Percentiles rank a stretch among this genome's conserved stretches.
phyloP scores from a whole-genome alignment of 2,329 filamentous ascomycete species.

The Emergomyces africanus region DNA sequence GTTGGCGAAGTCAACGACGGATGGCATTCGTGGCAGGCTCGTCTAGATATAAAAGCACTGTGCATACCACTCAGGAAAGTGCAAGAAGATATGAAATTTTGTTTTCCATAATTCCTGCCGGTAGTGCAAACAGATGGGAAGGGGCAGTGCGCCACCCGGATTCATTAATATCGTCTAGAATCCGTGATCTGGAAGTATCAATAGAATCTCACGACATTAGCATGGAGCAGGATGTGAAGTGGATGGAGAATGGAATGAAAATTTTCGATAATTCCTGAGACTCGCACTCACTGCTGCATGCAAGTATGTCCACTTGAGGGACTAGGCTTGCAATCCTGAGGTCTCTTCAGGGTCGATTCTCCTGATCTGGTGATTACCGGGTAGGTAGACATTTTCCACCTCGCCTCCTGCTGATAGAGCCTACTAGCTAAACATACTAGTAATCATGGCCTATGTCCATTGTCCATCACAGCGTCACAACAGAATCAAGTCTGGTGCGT shows the following conservation, averaged over 20 bases:
- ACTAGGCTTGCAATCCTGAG: too few relatives aligned
- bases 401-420: not conserved
- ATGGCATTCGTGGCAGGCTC: not conserved
- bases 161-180: not conserved
- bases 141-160: not conserved
- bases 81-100: not conserved
- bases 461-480: not conserved
- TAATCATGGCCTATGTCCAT: not conserved
- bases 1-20: not conserved
- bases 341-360: too few relatives aligned
- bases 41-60: not conserved
- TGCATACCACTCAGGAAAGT: not conserved
- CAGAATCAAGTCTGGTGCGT: not conserved
- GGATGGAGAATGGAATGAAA: too few relatives aligned
- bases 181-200: not conserved
- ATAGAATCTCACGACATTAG: not conserved
- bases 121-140: not conserved
- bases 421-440: not conserved
- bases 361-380: too few relatives aligned
- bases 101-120: not conserved
- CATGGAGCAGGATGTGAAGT: too few relatives aligned
- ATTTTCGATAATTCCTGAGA: not conserved
- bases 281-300: not conserved
- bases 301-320: not conserved
- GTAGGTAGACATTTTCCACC: not conserved